Base-by-base conservation (phyloP, 768 basidiomycete species). In the Russula olivacea region DNA sequence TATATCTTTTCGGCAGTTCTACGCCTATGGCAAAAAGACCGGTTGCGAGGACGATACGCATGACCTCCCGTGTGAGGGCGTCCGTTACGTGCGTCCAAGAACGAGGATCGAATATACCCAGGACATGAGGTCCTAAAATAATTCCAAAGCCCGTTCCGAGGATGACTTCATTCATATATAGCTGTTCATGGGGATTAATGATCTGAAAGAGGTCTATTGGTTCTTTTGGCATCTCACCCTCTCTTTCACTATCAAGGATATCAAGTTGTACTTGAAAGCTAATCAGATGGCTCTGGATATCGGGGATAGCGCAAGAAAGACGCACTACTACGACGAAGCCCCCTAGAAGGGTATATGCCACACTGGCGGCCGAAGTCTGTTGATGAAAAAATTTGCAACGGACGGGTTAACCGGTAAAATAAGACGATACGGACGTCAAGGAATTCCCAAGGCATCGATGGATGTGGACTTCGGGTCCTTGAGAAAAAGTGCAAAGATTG, bases 1-100 rank as follows among this genome's bases (percentile, higher is more conserved):
- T 84, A 76, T 98, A 98, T 1, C 85, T 82, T 60, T 83, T 78
- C 0, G 96, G 95, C 38, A 98, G 78, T 72, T 99, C 95, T 28
- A 96, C 92, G 2, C 96, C 96, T 36, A 98, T 92, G 8, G 95
- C 91, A 69, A 99, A 99, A 1, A 98, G 83, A 30, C 93, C 91
- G 1, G 90, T 87, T 3, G 88, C 95, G 50, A 99, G 88, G 55
- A 97, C 89, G 38, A 97, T 75, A 10, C 94, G 81, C 76, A 87
- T 94, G 19, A 96, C 76, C 73, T 96, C 94, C 21, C 92, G 80
- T 1, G 95, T 98, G 61, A 99, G 83, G 4, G 76, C 72, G 69
- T 82, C 79, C 41, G 74, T 75, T 40, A 77, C 69, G 15, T 23
- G 43, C 11, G 81, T 81, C 93, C 93, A 97, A 3, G 78, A 77